Conservation (phyloP, 306 rosid species). For the Alnus rubra region DNA sequence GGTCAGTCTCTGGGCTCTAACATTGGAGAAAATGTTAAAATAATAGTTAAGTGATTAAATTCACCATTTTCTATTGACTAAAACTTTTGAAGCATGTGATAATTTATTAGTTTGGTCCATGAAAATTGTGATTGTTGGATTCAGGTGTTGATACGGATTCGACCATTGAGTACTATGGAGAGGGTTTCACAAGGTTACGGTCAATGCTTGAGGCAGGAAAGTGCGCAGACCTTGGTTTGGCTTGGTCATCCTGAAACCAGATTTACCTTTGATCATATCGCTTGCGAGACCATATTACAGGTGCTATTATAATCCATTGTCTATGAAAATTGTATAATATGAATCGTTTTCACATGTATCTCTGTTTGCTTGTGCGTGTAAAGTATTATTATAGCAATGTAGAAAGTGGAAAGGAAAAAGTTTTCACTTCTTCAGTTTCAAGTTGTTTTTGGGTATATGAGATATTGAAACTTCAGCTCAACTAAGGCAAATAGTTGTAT, state of each 20-base stretch:
- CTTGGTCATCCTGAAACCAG: conserved; percentile 93
- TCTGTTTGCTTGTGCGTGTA: not conserved
- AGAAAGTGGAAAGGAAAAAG: not conserved
- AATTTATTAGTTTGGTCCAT: conserved; percentile 4
- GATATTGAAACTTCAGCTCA: not conserved
- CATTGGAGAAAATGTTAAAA: not conserved
- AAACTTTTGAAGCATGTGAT: not conserved
- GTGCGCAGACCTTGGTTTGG: conserved; percentile 74
- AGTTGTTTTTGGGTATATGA: conserved; percentile 9
- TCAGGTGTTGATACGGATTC: conserved; percentile 85
- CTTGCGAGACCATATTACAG: conserved; percentile 83
- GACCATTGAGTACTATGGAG: conserved; percentile 75
- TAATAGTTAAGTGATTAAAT: not conserved
- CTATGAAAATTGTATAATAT: not conserved
- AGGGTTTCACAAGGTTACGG: conserved; percentile 66
- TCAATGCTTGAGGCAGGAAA: conserved; percentile 86
- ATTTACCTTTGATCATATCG: conserved; percentile 91
- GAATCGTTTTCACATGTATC: not conserved
- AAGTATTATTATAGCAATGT: not conserved
- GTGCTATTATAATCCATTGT: conserved; percentile 27
- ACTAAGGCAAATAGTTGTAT: not conserved
- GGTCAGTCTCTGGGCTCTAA: not conserved
- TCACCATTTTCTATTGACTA: not conserved
- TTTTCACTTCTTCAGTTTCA: conserved; percentile 7
- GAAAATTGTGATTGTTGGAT: conserved; percentile 26